Evolutionary conservation across 2,329 filamentous ascomycete species (phyloP).

Genomic region (Fusarium marasasianum): DNA sequence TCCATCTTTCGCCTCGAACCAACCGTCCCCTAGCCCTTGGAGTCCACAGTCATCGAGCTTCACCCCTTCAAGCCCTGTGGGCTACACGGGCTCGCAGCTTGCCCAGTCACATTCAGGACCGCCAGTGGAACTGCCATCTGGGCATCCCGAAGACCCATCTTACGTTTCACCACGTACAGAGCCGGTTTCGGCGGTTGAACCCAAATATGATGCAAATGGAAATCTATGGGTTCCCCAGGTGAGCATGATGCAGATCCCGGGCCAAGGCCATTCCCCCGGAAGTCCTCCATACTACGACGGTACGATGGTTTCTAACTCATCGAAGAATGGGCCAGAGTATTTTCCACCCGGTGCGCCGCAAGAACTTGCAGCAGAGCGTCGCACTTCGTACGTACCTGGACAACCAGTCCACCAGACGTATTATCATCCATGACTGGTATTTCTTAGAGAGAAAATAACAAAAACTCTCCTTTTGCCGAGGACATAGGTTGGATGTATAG

Average conservation of each 20-base stretch:
- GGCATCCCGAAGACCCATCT: slow-evolving; percentile 14
- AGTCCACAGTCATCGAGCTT: slow-evolving; percentile 40
- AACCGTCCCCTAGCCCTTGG: slow-evolving; percentile 39
- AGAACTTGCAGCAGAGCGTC: slow-evolving; percentile 38
- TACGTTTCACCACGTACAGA: slow-evolving; percentile 28
- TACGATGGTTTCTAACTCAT: slow-evolving; percentile 17
- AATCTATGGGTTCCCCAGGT: slow-evolving; percentile 49
- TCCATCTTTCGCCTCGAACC: slow-evolving; percentile 32
- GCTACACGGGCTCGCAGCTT: slow-evolving; percentile 27
- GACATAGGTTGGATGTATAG: not conserved
- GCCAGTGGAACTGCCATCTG: slow-evolving; percentile 44
- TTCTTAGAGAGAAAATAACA: not conserved
- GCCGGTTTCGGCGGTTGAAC: slow-evolving; percentile 23
- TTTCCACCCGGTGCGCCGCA: slow-evolving; percentile 35
- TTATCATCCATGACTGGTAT: slow-evolving; percentile 35
- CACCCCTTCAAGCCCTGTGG: slow-evolving; percentile 29
- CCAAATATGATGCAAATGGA: slow-evolving; percentile 46
- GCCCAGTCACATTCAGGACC: slow-evolving; percentile 36
- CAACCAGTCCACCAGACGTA: slow-evolving; percentile 37
- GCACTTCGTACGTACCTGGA: slow-evolving; percentile 8
- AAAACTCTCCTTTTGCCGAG: not conserved
- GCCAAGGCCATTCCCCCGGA: slow-evolving; percentile 31
- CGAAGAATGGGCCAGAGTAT: slow-evolving; percentile 32
- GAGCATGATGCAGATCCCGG: slow-evolving; percentile 43
- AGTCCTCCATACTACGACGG: slow-evolving; percentile 32